Evolutionary conservation across 192 early-diverging fungal species (phyloP), one percentile per base, ranked within the genome.

Genomic region (Jimgerdemannia flammicorona): DNA sequence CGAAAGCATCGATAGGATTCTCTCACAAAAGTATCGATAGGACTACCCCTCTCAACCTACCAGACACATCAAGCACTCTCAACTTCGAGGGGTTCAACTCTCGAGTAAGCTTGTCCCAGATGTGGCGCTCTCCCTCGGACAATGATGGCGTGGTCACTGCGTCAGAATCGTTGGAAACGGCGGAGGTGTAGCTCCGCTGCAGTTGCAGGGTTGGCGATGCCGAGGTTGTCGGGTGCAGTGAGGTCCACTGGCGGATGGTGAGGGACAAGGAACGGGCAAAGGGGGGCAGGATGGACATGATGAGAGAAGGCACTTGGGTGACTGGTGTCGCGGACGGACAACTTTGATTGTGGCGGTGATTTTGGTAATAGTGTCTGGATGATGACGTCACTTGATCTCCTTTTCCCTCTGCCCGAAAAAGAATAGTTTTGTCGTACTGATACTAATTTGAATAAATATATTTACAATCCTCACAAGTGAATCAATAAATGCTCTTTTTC

Each of bases 1-100:
- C 29, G 29, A 29, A 29, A 29, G 29, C 29, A 29, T 29, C 29
- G 1, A 29, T 29, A 29, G 29, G n/a, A n/a, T n/a, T n/a, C n/a
- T n/a, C n/a, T n/a, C n/a, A n/a, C n/a, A n/a, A n/a, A n/a, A n/a
- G n/a, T n/a, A n/a, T 29, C 29, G 2, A 59, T 10, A 59, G 14
- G 49, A 59, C 8, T 14, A 0, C 8, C 14, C 8, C 49, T 7
- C 4, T 14, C 43, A 66, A 14, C 69, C 42, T 78, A 93, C 95
- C 94, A 66, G 95, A 96, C 40, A 95, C 88, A 79, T 98, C 96
- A 54, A 85, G 82, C 8, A 97, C 96, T 3, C 84, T 67, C 10
- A 97, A 87, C 72, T 82, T 88, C 66, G 84, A 86, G 66, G 96
- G 93, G 29, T 83, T 70, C 19, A 97, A 88, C 80, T 87, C 87